Evolutionary conservation across 495 filamentous ascomycete species (phyloP), one percentile per base, ranked within the genome.

Genomic region (Glonium stellatum): DNA sequence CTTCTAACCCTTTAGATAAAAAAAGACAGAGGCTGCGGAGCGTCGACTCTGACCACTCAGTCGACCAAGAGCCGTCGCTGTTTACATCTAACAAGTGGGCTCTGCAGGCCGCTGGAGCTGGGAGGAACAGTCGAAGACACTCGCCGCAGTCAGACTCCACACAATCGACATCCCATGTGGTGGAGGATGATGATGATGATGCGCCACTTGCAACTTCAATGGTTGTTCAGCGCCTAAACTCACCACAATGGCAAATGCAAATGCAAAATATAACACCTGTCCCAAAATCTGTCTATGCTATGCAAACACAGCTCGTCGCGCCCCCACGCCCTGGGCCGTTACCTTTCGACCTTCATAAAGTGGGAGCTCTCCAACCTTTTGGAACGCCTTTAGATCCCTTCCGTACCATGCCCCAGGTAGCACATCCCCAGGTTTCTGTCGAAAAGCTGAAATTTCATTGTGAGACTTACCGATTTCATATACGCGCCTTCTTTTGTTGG

Each of bases 361-460:
- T 44, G 1, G 48, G 48, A 51, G 6, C 48, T 51, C 48, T 51
- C 19, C 19, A 27, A 25, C 11, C 11, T 51, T 6, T 51, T 27
- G 65, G 65, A 25, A 64, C 56, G 21, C 58, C 65, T 3, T 31
- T 67, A 18, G 65, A 67, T 42, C 65, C 65, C 5, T 67, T 67
- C 39, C 19, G 42, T 18, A 64, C 57, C 3, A 60, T 67, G 54
- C 44, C 23, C 48, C 65, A 67, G 46, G 57, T 56, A 5, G 25
- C 49, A 21, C 61, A 67, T 55, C 61, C 57, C 2, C 5, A n/a
- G 21, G 47, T 67, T 3, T 67, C 65, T 12, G 54, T 67, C 8
- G 65, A 67, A 39, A 23, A 64, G 23, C 55, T 67, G n/a, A 67
- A 67, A 36, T 61, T 60, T 52, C 61, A 67, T 49, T 67, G 65